Conservation (phyloP, 1,284 basidiomycete species). For the Cryptococcus hybrid region DNA sequence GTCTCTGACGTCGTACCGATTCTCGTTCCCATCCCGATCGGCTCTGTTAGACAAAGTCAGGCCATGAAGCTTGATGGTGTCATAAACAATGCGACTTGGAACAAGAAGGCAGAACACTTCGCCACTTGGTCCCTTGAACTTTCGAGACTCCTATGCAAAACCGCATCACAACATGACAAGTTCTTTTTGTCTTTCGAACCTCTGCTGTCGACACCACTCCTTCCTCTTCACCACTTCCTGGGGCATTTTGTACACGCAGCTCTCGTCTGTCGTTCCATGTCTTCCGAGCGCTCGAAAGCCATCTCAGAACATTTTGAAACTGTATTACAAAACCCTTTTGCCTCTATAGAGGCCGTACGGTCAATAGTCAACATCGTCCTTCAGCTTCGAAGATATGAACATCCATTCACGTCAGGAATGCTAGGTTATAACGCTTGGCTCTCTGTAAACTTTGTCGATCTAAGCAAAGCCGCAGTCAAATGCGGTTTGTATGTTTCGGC, state of each 20-base stretch:
- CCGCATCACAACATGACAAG: conserved; percentile 57
- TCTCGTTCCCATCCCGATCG: too few species aligned
- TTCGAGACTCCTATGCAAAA: conserved; percentile 61
- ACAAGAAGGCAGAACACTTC: too few species aligned
- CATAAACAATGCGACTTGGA: not conserved
- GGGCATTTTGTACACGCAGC: conserved; percentile 73
- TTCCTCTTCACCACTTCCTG: conserved; percentile 65
- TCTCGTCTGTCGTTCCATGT: conserved; percentile 50
- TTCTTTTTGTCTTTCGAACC: conserved; percentile 69
- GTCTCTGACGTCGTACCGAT: too few species aligned
- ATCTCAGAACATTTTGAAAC: conserved; percentile 66
- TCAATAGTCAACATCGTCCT: conserved; percentile 76
- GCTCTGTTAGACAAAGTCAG: too few species aligned
- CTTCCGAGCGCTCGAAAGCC: conserved; percentile 8
- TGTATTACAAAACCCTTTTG: conserved; percentile 22
- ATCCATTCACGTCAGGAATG: conserved; percentile 54
- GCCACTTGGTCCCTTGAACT: conserved; percentile 64
- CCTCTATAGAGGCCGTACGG: conserved; percentile 23
- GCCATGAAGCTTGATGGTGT: too few species aligned
- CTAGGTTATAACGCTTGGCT: conserved; percentile 80
- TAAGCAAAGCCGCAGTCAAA: conserved; percentile 70
- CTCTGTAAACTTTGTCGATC: conserved; percentile 66
- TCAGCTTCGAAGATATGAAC: conserved; percentile 69
- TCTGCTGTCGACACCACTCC: conserved; percentile 58
- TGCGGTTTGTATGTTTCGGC: conserved; percentile 85